Base-by-base conservation (phyloP, 768 basidiomycete species). In the Boletus eberwhitei region DNA sequence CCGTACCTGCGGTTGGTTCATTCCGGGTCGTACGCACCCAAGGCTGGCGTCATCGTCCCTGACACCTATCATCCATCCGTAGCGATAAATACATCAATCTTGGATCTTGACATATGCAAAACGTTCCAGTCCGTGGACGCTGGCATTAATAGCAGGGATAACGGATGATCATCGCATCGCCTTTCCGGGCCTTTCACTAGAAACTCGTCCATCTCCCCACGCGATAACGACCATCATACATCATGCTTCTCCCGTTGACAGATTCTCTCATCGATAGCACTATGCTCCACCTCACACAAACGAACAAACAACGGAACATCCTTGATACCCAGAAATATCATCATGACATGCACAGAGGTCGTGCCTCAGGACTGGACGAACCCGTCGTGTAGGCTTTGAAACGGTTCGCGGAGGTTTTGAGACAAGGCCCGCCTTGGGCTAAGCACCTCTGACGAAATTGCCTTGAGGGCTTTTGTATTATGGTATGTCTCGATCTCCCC, bases 91-190 rank as follows among this genome's bases (percentile, higher is more conserved):
- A 29, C 17, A 47, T 12, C 8, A 17, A 57, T 40, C 40, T 31
- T 36, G 31, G 54, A 57, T 56, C 53, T 44, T 3, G 38, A 50
- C n/a, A 19, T 21, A 21, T 17, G 19, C n/a, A 16, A 16, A 43
- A 52, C 50, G 31, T 50, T 43, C 17, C 41, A 40, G 2, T 31
- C 36, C 34, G 26, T 37, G 42, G 22, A 40, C 21, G n/a, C 37
- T 37, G 38, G 8, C 14, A 29, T 50, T 32, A 26, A 44, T 38
- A 22, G 35, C 29, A 40, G 17, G 29, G 38, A 53, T 35, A n/a
- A 12, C 22, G 26, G 48, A 32, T n/a, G 52, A 47, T 17, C 34
- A 6, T 31, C 22, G 8, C 39, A 50, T 55, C 58, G 58, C 58
- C 48, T 54, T 19, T 24, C 12, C 6, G 13, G 22, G 58, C 58